phyloP scores from a whole-genome alignment of 2,329 filamentous ascomycete species.

The Trichoderma atroviride region DNA sequence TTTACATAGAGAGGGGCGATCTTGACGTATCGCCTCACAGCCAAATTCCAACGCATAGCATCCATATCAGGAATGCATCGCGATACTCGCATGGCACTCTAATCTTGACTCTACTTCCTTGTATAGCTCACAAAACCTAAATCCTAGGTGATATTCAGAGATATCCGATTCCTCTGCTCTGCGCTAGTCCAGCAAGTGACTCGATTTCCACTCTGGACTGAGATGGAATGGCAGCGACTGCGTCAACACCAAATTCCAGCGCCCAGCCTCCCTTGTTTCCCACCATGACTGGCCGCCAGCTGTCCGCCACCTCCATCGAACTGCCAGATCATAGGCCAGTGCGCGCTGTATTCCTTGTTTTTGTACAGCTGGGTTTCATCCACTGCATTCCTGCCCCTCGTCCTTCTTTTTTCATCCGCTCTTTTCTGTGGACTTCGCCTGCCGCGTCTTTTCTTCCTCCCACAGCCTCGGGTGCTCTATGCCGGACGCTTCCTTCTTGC shows the following conservation, averaged over 20 bases:
- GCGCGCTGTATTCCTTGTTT: conserved; percentile 32
- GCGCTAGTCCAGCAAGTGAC: neutral
- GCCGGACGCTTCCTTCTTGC: conserved; percentile 11
- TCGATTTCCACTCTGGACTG: neutral
- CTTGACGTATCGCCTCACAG: neutral
- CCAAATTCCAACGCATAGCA: conserved; percentile 22
- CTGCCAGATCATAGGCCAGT: conserved; percentile 26
- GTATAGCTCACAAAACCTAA: neutral
- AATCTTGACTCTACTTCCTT: neutral
- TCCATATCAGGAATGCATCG: conserved; percentile 29
- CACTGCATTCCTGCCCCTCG: conserved; percentile 23
- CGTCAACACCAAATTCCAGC: conserved; percentile 26
- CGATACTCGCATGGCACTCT: neutral
- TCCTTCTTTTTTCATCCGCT: conserved; percentile 6
- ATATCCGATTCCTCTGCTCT: neutral
- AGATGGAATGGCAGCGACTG: conserved; percentile 22
- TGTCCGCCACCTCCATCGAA: conserved; percentile 1
- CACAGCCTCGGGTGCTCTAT: conserved; percentile 6
- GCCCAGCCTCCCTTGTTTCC: conserved; percentile 18
- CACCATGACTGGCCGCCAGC: conserved; percentile 15
- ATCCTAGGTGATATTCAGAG: neutral
- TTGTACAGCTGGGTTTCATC: conserved; percentile 9
- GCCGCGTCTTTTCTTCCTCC: conserved; percentile 18
- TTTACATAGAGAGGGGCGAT: neutral
- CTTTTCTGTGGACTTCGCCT: conserved; percentile 26